These are phyloP conservation scores for Fusarium begoniae DNA, from an alignment of 2,329 filamentous ascomycete genomes.

Conservation along the genomic window DNA sequence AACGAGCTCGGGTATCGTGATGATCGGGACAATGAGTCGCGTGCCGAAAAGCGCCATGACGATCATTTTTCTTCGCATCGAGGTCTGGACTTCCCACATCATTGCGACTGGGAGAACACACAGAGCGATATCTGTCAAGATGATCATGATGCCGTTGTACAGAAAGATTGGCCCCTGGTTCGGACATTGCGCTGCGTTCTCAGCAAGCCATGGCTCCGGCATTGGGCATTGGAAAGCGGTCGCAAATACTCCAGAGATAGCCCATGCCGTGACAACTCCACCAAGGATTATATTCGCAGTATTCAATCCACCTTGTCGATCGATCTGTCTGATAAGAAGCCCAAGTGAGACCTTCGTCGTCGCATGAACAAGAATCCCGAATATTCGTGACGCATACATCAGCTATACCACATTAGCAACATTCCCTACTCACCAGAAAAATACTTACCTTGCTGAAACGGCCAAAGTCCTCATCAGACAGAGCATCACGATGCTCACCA, in stretches of 20 bases:
- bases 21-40: constrained; percentile 33
- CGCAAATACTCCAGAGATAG: constrained; percentile 22
- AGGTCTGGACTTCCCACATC: constrained; percentile 41
- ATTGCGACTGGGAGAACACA: constrained; percentile 33
- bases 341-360: constrained; percentile 35
- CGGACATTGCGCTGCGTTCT: constrained; percentile 12
- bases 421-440: fast-evolving
- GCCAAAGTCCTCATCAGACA: constrained; percentile 4
- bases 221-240: constrained; percentile 28
- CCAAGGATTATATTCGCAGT: constrained; percentile 24
- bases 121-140: constrained; percentile 24
- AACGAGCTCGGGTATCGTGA: constrained; percentile 29
- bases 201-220: constrained; percentile 28
- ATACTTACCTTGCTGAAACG: constrained; percentile 28
- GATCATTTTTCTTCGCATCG: constrained; percentile 23
- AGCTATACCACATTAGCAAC: constrained; percentile 16
- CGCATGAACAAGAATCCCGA: constrained; percentile 28
- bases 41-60: constrained; percentile 35
- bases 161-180: constrained; percentile 20
- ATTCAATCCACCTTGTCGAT: constrained; percentile 21
- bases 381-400: constrained; percentile 32
- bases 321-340: constrained; percentile 37
- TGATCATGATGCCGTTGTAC: constrained; percentile 31
- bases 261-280: constrained; percentile 11
- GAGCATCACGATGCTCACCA: constrained; percentile 13